Evolutionary conservation across 2,329 filamentous ascomycete genomes (phyloP).

Genomic region (Rasamsonia emersonii): DNA sequence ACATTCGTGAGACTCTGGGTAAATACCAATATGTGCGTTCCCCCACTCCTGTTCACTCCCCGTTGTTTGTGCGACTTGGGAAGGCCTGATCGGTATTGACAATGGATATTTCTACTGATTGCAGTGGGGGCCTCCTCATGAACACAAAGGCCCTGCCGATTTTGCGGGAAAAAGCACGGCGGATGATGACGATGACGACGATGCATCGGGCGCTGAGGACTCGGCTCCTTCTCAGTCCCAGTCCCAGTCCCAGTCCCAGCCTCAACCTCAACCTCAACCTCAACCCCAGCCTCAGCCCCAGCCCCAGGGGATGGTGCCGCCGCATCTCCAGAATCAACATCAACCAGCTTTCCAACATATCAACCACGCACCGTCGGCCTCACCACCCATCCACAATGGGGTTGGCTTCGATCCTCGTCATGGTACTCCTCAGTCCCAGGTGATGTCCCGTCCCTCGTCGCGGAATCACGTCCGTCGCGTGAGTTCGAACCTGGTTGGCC

Average conservation of each 20-base stretch:
- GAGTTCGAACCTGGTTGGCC: slow-evolving; percentile 64
- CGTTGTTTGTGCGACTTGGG: not conserved
- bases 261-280: slow-evolving; percentile 45
- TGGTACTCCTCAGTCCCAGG: slow-evolving; percentile 72
- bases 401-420: slow-evolving; percentile 63
- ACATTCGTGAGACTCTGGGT: slow-evolving; percentile 83
- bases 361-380: slow-evolving; percentile 75
- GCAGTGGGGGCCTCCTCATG: slow-evolving; percentile 84
- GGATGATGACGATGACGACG: slow-evolving; percentile 75
- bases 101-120: slow-evolving; percentile 13
- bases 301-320: slow-evolving; percentile 54
- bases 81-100: slow-evolving; percentile 7
- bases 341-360: slow-evolving; percentile 64
- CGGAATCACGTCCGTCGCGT: slow-evolving; percentile 69
- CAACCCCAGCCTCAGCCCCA: slow-evolving; percentile 16
- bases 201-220: slow-evolving; percentile 62
- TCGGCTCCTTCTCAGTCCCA: slow-evolving; percentile 39
- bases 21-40: slow-evolving; percentile 81
- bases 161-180: slow-evolving; percentile 71
- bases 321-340: slow-evolving; percentile 59
- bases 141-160: slow-evolving; percentile 91
- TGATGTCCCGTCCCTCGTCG: slow-evolving; percentile 67
- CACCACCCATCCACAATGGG: slow-evolving; percentile 76
- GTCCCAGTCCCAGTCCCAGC: slow-evolving; percentile 50
- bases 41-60: slow-evolving; percentile 5